Evolutionary conservation across 2,329 filamentous ascomycete species (phyloP).

Genomic region (Pseudocercospora ulei): DNA sequence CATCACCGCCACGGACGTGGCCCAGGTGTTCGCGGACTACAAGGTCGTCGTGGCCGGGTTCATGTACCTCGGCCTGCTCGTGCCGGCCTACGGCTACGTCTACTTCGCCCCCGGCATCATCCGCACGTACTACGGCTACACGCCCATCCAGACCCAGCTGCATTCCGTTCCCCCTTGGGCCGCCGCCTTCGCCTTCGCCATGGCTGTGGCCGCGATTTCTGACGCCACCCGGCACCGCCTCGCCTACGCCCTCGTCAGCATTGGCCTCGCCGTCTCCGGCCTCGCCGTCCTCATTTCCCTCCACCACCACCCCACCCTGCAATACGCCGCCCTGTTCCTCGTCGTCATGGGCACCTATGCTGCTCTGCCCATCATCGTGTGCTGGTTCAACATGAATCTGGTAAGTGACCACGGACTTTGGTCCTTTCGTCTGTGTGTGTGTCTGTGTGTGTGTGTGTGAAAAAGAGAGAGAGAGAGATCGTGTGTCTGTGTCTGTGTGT

Average conservation of each 20-base stretch:
- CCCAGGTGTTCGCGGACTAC: conserved; percentile 42
- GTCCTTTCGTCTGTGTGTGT: too few species aligned
- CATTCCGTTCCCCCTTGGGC: conserved; percentile 54
- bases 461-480: conserved; percentile 1
- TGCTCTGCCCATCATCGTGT: conserved; percentile 66
- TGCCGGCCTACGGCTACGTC: conserved; percentile 37
- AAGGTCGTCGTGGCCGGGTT: conserved; percentile 44
- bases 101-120: conserved; percentile 37
- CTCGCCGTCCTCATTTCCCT: conserved; percentile 46
- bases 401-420: too few species aligned
- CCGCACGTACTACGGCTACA: conserved; percentile 42
- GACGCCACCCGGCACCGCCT: conserved; percentile 67
- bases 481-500: too few species aligned
- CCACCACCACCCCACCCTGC: conserved; percentile 38
- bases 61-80: conserved; percentile 45
- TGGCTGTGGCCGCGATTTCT: conserved; percentile 61
- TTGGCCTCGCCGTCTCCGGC: conserved; percentile 59
- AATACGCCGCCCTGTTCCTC: conserved; percentile 59
- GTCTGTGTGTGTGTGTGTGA: neutral
- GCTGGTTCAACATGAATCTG: conserved; percentile 77
- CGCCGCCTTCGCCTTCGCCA: conserved; percentile 67
- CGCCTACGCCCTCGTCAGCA: conserved; percentile 58
- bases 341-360: conserved; percentile 20
- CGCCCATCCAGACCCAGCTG: conserved; percentile 46
- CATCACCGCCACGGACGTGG: conserved; percentile 39